Evolutionary conservation across 208 protist species (phyloP), one percentile per base, ranked within the genome.

Genomic region (Trypanosomatidae sp.): DNA sequence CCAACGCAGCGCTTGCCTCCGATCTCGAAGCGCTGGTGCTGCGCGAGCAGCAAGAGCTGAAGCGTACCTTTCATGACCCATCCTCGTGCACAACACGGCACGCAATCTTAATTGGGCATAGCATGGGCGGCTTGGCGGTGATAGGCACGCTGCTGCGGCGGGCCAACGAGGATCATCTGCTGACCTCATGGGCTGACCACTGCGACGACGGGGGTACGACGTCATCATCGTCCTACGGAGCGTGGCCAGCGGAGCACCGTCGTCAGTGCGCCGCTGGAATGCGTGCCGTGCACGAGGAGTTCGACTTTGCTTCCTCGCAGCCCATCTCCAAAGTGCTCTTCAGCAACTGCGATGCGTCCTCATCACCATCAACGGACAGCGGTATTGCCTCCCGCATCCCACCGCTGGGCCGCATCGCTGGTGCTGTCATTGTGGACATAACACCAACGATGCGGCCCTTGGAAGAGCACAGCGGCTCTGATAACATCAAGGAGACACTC

Each of bases 41-140:
- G 59, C 71, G 77, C 12, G 74, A 84, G 33, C 80, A 83, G 73
- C 66, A 72, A 46, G 73, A 72, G 62, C 64, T 82, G 43, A 69
- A 62, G 58, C 60, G 64, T 28, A 46, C 39, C 52, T 70, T 74
- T 28, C 43, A 13, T 39, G 43, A 66, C 43, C 64, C 77, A 4
- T 25, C 43, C 8, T 25, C 19, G 15, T 72, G 71, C 65, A 73
- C 47, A 15, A 76, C 74, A 17, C 75, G 72, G 17, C 59, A 80
- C 65, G 62, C 74, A 1, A 79, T 97, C n/a, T 50, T 92, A 13
- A 88, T 97, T 67, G 92, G 88, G 1, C 92, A 97, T 82, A 97
- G 92, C 69, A 97, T 97, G 92, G 90, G 92, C n/a, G 92, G 92
- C 17, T 71, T 95, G 9, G 79, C 90, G 44, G 59, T 92, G 19